phyloP scores from a whole-genome alignment of 306 rosid genomes.

The Fagus sylvatica region DNA sequence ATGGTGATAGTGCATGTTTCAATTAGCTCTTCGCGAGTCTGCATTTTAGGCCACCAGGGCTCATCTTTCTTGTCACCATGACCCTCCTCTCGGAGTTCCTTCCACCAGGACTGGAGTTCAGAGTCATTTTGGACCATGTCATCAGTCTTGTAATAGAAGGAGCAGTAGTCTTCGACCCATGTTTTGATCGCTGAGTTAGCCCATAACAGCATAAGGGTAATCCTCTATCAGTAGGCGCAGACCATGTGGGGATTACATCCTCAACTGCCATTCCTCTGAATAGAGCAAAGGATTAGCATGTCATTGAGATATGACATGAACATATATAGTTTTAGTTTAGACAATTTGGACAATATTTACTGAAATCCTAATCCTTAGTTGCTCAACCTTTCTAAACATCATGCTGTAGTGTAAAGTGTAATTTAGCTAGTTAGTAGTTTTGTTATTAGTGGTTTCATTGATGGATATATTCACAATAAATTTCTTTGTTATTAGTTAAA shows the following conservation, averaged over 20 bases:
- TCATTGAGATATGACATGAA: background rate
- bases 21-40: constrained; percentile 45
- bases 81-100: constrained; percentile 62
- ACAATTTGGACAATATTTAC: too few species aligned
- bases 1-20: constrained; percentile 60
- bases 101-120: constrained; percentile 82
- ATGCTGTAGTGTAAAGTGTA: background rate
- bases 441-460: background rate
- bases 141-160: constrained; percentile 52
- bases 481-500: background rate
- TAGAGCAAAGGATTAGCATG: constrained; percentile 21
- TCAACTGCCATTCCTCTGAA: constrained; percentile 67
- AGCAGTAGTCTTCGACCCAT: constrained; percentile 68
- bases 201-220: constrained; percentile 85
- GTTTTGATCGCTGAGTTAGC: constrained; percentile 54
- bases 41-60: constrained; percentile 84
- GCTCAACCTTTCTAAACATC: background rate
- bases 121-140: constrained; percentile 32
- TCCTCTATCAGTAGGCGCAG: constrained; percentile 62
- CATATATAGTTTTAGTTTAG: background rate
- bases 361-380: background rate
- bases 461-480: background rate
- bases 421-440: background rate
- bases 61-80: constrained; percentile 67
- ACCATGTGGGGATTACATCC: constrained; percentile 58